These are phyloP conservation scores for Auriculariales sp. DNA, from an alignment of 768 basidiomycete species.

Conservation along the genomic window DNA sequence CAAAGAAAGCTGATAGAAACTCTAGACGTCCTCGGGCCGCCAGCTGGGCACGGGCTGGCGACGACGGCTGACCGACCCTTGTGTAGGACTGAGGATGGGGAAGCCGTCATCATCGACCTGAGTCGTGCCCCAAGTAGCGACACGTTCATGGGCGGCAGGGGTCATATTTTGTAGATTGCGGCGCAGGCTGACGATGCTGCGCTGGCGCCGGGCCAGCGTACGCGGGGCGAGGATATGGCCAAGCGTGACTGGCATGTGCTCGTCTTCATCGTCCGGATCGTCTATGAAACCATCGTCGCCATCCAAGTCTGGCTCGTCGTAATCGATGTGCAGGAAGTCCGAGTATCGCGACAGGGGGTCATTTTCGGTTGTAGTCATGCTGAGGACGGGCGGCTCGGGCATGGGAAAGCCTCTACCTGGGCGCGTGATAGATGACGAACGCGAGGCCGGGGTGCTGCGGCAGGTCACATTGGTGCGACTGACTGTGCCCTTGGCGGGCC, in stretches of 20 bases:
- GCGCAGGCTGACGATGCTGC: not conserved
- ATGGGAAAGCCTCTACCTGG: no score
- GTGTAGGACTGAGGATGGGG: not conserved
- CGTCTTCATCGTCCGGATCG: not conserved
- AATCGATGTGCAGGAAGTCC: not conserved
- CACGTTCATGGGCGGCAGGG: not conserved
- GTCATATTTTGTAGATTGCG: not conserved
- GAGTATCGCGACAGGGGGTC: no score
- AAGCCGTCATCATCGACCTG: not conserved
- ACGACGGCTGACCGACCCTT: not conserved
- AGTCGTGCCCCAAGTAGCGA: not conserved
- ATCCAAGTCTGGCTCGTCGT: not conserved
- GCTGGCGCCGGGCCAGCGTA: not conserved
- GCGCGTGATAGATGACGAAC: conserved; percentile 28
- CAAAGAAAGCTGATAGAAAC: not conserved
- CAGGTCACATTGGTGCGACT: conserved; percentile 46
- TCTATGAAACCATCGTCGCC: not conserved
- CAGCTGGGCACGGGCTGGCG: not conserved
- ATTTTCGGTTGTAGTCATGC: no score
- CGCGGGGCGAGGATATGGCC: not conserved
- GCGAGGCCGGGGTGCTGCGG: conserved; percentile 53
- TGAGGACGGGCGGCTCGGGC: not conserved
- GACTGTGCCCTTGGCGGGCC: conserved; percentile 26
- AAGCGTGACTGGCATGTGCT: not conserved
- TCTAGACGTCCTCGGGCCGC: not conserved